Evolutionary conservation across 2,329 filamentous ascomycete genomes (phyloP).

Genomic region (Xylaria sp.): DNA sequence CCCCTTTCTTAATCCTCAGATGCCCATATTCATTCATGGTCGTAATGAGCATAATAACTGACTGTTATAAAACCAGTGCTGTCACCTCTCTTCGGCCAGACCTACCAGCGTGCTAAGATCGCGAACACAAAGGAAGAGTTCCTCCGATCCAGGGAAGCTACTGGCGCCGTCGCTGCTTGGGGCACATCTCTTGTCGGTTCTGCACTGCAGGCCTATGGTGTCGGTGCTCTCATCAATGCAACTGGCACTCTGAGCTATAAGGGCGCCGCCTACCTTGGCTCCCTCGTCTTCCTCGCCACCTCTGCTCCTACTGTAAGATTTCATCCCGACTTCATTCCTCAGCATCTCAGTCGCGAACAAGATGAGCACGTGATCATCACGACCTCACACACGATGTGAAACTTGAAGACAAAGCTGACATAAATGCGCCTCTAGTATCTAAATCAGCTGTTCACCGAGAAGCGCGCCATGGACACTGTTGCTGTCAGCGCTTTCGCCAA

Average conservation of each 20-base stretch:
- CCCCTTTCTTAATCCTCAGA: not conserved
- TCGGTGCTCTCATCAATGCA: conserved; percentile 86
- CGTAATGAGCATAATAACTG: too few relatives aligned
- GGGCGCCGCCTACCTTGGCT: conserved; percentile 89
- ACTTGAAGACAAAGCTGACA: not conserved
- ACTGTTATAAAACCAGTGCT: conserved; percentile 49
- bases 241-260: conserved; percentile 95
- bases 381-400: not conserved
- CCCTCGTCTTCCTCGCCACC: conserved; percentile 85
- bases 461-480: conserved; percentile 84
- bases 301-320: conserved; percentile 75
- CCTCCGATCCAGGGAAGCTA: conserved; percentile 85
- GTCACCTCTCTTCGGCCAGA: conserved; percentile 84
- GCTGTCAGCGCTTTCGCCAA: conserved; percentile 79
- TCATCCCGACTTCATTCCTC: not conserved
- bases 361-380: not conserved
- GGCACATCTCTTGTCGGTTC: conserved; percentile 86
- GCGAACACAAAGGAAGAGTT: conserved; percentile 97
- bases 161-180: conserved; percentile 81
- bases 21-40: too few relatives aligned
- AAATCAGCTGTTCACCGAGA: conserved; percentile 81
- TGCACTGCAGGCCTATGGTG: conserved; percentile 81
- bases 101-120: conserved; percentile 85
- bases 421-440: conserved; percentile 58
- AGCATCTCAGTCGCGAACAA: not conserved